These are phyloP conservation scores for Tylopilus vinaceipallidus DNA, from an alignment of 768 basidiomycete genomes.

Conservation along the genomic window DNA sequence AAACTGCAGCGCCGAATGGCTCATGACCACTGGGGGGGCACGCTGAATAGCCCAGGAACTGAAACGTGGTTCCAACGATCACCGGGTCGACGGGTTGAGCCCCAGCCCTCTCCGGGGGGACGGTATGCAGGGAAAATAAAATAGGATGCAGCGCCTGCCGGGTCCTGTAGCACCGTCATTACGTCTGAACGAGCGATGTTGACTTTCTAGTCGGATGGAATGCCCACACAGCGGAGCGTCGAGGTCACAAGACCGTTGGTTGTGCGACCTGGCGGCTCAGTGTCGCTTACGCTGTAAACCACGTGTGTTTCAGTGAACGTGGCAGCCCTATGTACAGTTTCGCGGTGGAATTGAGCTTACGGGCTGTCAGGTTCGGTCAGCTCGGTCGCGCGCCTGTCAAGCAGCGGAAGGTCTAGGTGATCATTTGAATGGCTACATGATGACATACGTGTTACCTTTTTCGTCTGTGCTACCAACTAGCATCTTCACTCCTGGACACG, in stretches of 20 bases:
- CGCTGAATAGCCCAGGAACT: background rate
- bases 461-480: background rate
- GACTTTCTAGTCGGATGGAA: background rate
- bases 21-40: background rate
- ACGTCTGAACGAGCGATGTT: background rate
- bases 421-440: no score
- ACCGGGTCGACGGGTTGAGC: background rate
- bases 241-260: background rate
- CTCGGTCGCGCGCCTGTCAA: background rate
- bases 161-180: background rate
- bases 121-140: background rate
- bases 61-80: conserved; percentile 1
- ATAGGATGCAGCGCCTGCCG: background rate
- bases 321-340: background rate
- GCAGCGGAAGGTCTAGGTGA: no score
- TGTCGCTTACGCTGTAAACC: background rate
- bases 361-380: background rate
- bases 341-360: background rate
- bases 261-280: background rate
- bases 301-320: no score
- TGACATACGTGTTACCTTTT: conserved; percentile 3
- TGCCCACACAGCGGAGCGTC: background rate
- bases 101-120: background rate
- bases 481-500: background rate
- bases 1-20: background rate